Evolutionary conservation across 148 eudicot genomes (phyloP).

Genomic region (Chenopodium quinoa): DNA sequence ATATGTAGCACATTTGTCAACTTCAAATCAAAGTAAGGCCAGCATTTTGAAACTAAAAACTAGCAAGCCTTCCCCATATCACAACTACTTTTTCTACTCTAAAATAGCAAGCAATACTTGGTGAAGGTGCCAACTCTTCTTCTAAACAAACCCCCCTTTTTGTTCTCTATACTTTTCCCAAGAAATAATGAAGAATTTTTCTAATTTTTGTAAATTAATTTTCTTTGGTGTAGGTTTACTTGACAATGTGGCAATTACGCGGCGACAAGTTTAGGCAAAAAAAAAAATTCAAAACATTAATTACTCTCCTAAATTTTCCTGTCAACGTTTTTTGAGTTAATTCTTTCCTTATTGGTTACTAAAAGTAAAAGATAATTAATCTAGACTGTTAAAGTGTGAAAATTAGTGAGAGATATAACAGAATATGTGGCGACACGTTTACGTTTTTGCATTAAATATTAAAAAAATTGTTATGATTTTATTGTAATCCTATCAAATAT

Average conservation of each 20-base stretch:
- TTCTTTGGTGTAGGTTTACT: neutral
- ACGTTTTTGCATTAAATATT: slow-evolving; percentile 25
- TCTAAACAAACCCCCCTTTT: neutral
- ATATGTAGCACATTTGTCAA: slow-evolving; percentile 4
- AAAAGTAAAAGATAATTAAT: neutral
- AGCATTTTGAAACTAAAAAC: neutral
- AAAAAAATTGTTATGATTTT: neutral
- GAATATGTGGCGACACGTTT: slow-evolving; percentile 59
- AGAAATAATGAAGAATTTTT: neutral
- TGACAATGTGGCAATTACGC: neutral
- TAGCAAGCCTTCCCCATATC: slow-evolving; percentile 12
- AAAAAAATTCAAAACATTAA: too few relatives aligned
- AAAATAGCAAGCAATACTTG: neutral
- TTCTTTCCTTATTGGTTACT: neutral
- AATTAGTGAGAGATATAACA: slow-evolving; percentile 2
- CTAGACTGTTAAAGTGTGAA: neutral
- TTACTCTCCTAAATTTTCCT: neutral
- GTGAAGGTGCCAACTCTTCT: slow-evolving; percentile 19
- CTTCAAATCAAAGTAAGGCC: slow-evolving; percentile 1
- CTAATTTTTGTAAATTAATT: too few relatives aligned
- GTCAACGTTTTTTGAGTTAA: neutral
- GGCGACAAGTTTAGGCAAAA: neutral
- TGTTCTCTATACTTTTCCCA: neutral
- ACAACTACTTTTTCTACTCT: slow-evolving; percentile 15
- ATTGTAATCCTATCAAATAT: neutral